These are phyloP conservation scores for Serendipita indica DNA, from an alignment of 768 basidiomycete species.

Conservation along the genomic window DNA sequence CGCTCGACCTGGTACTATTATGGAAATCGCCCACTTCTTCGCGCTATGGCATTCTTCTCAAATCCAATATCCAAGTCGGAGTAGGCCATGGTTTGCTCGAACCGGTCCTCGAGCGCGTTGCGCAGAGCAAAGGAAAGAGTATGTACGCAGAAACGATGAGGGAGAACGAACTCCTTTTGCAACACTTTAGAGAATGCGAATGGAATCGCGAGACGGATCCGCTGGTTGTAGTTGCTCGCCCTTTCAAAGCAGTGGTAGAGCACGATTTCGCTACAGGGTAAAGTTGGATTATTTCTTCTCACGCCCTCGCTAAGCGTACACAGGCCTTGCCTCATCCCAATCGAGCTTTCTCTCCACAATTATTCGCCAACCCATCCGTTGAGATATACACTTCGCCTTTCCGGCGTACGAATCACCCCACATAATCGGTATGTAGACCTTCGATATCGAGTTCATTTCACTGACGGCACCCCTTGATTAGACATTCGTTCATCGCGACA, in stretches of 20 bases:
- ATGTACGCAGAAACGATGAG: conserved; percentile 86
- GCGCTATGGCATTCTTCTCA: conserved; percentile 44
- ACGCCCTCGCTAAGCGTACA: background rate
- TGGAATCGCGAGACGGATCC: conserved; percentile 77
- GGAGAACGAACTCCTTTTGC: conserved; percentile 50
- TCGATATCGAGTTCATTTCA: conserved; percentile 18
- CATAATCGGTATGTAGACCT: conserved; percentile 9
- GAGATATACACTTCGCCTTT: conserved; percentile 43
- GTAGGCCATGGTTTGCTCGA: conserved; percentile 53
- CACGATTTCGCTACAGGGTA: conserved; percentile 66
- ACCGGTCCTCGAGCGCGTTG: conserved; percentile 42
- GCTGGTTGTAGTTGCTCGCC: conserved; percentile 36
- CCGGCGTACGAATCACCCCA: conserved; percentile 16
- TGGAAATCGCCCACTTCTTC: conserved; percentile 54
- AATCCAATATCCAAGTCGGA: conserved; percentile 49
- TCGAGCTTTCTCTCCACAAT: conserved; percentile 51
- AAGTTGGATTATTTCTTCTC: conserved; percentile 20
- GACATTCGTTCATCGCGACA: conserved; percentile 35
- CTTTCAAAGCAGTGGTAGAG: conserved; percentile 25
- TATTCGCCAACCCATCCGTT: conserved; percentile 48
- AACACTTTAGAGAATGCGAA: conserved; percentile 50
- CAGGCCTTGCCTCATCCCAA: conserved; percentile 42
- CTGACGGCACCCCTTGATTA: background rate
- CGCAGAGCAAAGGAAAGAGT: conserved; percentile 51
- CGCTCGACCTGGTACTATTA: conserved; percentile 58